These are phyloP conservation scores for Carpinus viminea DNA, from an alignment of 306 rosid genomes.

Conservation along the genomic window DNA sequence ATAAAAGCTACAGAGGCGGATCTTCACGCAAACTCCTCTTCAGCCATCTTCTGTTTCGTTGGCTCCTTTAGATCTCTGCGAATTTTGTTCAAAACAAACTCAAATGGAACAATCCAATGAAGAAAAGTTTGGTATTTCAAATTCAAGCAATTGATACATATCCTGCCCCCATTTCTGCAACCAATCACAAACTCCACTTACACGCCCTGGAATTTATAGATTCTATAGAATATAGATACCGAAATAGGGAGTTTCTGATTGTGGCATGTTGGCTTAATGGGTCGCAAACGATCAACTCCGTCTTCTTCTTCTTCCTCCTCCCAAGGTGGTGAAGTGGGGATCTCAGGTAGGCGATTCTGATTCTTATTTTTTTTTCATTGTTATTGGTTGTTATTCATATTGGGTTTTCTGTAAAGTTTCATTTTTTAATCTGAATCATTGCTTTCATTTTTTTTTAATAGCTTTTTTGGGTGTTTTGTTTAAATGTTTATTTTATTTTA, in stretches of 20 bases:
- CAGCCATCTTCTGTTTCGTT: not conserved
- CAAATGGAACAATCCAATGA: too few relatives aligned
- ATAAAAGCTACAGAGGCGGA: slow-evolving; percentile 14
- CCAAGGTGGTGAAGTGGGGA: slow-evolving; percentile 24
- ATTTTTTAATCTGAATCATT: not conserved
- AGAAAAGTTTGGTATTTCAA: not conserved
- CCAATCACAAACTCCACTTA: not conserved
- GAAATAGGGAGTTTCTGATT: slow-evolving; percentile 23
- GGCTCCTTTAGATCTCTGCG: slow-evolving; percentile 31
- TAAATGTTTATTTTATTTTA: not conserved
- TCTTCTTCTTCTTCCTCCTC: slow-evolving; percentile 23
- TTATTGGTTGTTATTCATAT: not conserved
- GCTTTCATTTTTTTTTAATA: not conserved
- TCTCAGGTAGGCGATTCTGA: slow-evolving; percentile 38
- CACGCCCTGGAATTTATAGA: not conserved
- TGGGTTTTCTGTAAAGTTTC: not conserved
- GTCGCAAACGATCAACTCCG: slow-evolving; percentile 18
- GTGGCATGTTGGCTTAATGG: slow-evolving; percentile 28
- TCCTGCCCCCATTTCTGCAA: not conserved
- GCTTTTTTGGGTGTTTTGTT: not conserved
- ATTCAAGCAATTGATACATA: not conserved
- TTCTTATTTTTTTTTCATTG: not conserved
- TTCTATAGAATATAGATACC: not conserved
- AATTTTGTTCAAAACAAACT: not conserved
- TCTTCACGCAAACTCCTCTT: slow-evolving; percentile 20